Evolutionary conservation across 768 basidiomycete genomes (phyloP), one percentile per base, ranked within the genome.

Genomic region (Suillus placidus): DNA sequence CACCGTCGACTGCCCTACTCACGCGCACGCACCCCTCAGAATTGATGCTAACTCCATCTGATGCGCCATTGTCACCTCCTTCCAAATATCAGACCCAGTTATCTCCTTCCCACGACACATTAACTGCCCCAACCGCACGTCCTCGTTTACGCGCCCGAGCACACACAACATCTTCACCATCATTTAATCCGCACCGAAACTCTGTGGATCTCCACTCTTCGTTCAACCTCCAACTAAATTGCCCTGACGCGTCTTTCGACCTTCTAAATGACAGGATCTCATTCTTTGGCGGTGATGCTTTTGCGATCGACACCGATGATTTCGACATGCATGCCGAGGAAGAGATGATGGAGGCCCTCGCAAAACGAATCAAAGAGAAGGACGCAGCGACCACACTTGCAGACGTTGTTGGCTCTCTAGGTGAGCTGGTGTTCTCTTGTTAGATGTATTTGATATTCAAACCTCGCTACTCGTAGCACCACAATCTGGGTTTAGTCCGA

Each of bases 141-240:
- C 64, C 67, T n/a, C 66, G 57, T 6, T 64, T 63, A 13, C 67
- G 68, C 20, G 61, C 60, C 8, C 71, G 57, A n/a, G 54, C 66
- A 60, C 65, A 52, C 38, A 63, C 67, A 23, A 55, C 57, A 9
- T 54, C 64, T 30, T 57, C 61, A 9, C 37, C 51, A 38, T 16
- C 60, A 9, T 61, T 52, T 43, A 72, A 76, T 63, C 70, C 72
- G 1, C 72, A 72, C n/a, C 72, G 78, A 12, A 55, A 63, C 12
- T 79, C 78, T 2, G 71, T 78, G 47, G 78, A 79, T 63, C 67
- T 79, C 32, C 75, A 79, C 26, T 72, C 78, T 35, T 77, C 77
- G 1, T 78, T 79, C 67, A 73, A 73, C 62, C 67, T 77, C 56
- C 78, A 77, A 47, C 67, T 79, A 61, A 73, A 77, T 60, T 76